Evolutionary conservation across 116 monocot genomes (phyloP).

Genomic region (Iris pallida): DNA sequence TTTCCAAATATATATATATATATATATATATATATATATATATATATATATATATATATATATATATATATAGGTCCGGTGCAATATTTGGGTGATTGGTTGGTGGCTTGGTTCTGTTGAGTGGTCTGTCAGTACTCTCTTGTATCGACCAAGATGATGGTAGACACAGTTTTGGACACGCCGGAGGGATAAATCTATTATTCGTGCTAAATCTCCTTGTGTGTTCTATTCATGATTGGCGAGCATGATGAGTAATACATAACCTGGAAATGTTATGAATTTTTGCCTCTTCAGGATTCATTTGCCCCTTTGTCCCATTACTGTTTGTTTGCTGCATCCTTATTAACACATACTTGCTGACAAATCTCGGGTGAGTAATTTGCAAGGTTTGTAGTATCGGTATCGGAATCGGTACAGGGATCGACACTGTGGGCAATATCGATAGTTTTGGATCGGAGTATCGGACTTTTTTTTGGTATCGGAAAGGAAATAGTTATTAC

Average conservation of each 20-base stretch:
- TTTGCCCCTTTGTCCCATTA: conserved; percentile 84
- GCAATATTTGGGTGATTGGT: conserved; percentile 32
- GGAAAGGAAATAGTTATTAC: too few species aligned
- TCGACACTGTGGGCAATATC: too few species aligned
- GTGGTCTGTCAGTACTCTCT: conserved; percentile 61
- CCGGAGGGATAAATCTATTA: conserved; percentile 50
- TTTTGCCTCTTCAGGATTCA: conserved; percentile 60
- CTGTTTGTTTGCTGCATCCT: conserved; percentile 77
- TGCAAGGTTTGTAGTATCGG: too few species aligned
- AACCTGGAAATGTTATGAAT: too few species aligned
- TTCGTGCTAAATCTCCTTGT: neutral
- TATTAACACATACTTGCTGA: conserved; percentile 73
- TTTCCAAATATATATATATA: too few species aligned
- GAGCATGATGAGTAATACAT: too few species aligned
- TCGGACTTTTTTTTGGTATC: too few species aligned
- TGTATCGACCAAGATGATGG: conserved; percentile 86
- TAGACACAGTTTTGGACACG: conserved; percentile 72
- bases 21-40: too few species aligned
- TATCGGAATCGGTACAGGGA: too few species aligned
- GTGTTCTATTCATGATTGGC: neutral
- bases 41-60: too few species aligned
- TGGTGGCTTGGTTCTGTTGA: conserved; percentile 63
- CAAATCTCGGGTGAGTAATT: conserved; percentile 87
- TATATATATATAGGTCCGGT: conserved; percentile 26
- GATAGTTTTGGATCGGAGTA: too few species aligned